These are phyloP conservation scores for Daedalea quercina DNA, from an alignment of 768 basidiomycete species.

Conservation along the genomic window DNA sequence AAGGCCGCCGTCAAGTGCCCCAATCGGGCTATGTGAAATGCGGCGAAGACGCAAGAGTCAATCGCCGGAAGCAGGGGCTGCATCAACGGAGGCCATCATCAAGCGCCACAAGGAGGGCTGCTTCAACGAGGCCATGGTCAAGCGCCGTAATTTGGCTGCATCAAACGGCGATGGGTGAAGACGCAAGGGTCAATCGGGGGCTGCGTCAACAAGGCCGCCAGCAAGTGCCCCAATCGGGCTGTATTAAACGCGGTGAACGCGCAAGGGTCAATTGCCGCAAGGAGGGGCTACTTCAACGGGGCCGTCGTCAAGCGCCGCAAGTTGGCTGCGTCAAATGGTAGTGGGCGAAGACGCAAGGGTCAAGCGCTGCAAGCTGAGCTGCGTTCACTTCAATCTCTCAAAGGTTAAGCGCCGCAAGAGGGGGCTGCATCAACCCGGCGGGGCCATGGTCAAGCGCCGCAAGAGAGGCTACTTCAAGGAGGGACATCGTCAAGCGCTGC, in stretches of 20 bases:
- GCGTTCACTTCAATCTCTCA: not conserved
- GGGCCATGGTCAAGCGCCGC: not conserved
- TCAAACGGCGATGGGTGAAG: no score
- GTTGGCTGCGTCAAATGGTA: not conserved
- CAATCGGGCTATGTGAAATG: no score
- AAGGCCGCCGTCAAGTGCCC: not conserved
- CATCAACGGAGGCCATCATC: not conserved
- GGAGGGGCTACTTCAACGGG: not conserved
- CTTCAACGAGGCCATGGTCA: not conserved
- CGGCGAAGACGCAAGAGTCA: no score
- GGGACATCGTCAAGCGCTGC: not conserved
- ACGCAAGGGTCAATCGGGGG: no score
- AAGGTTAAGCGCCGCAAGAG: not conserved
- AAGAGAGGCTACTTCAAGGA: not conserved
- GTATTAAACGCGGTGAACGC: no score
- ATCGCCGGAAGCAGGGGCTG: not conserved
- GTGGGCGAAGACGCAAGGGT: not conserved
- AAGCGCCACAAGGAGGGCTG: not conserved
- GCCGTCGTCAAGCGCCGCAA: not conserved
- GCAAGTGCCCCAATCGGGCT: no score
- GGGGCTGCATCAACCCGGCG: not conserved
- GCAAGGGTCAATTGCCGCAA: not conserved
- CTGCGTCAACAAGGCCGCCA: no score
- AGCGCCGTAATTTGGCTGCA: not conserved
- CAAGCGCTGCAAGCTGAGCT: not conserved